phyloP scores from a whole-genome alignment of 1,284 basidiomycete species.

The Neolentinus lepideus region DNA sequence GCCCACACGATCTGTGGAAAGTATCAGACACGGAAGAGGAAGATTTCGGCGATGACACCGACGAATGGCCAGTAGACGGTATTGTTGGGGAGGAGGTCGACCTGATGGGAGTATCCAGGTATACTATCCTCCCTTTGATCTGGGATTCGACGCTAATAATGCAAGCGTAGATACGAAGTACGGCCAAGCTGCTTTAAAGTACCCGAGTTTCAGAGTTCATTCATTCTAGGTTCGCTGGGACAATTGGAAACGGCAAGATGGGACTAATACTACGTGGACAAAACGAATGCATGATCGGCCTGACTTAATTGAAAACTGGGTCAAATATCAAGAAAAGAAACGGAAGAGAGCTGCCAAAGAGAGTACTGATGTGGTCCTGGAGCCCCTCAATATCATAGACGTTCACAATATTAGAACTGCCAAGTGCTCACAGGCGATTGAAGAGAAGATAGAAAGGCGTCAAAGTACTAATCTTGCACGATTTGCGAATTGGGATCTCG shows the following conservation, averaged over 20 bases:
- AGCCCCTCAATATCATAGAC: slow-evolving; percentile 6
- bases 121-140: background rate
- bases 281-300: slow-evolving; percentile 13
- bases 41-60: slow-evolving; percentile 21
- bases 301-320: slow-evolving; percentile 22
- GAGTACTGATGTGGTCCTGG: slow-evolving; percentile 19
- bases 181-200: background rate
- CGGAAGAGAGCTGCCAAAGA: slow-evolving; percentile 12
- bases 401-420: slow-evolving; percentile 11
- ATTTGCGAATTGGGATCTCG: slow-evolving; percentile 6
- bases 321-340: slow-evolving; percentile 6
- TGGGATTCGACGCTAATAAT: background rate
- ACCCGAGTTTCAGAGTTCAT: background rate
- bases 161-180: slow-evolving; percentile 24
- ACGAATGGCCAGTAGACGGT: slow-evolving; percentile 27
- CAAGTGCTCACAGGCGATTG: slow-evolving; percentile 30
- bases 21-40: slow-evolving; percentile 14
- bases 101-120: slow-evolving; percentile 24
- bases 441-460: slow-evolving; percentile 29
- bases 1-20: background rate
- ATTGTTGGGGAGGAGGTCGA: slow-evolving; percentile 33
- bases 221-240: slow-evolving; percentile 28
- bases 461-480: slow-evolving; percentile 4
- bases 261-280: slow-evolving; percentile 35
- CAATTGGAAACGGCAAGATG: slow-evolving; percentile 29